Evolutionary conservation across 2,329 filamentous ascomycete species (phyloP), one percentile per base, ranked within the genome.

Genomic region (Scorias spongiosa): DNA sequence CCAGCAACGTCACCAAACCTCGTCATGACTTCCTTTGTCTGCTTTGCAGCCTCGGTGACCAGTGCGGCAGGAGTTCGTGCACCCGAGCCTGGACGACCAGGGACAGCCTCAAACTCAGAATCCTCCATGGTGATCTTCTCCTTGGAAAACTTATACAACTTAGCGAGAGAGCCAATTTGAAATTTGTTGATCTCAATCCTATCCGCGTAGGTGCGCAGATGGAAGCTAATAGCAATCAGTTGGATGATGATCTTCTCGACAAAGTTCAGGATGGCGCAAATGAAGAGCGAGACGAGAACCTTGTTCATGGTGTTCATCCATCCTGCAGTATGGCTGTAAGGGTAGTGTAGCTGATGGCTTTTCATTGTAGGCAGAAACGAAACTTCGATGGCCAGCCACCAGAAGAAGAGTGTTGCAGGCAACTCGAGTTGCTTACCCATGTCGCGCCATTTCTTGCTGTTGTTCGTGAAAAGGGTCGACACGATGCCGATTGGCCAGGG

Each of bases 181-280:
- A 88, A 86, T 59, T 93, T 93, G 69, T 94, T 93, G 61, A 89
- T 73, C 48, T 91, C 85, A 54, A 95, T 95, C 12, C 89, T 74
- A 53, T 89, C 85, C 18, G 84, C 80, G 56, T 96, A 96, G 0
- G 89, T 95, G 39, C 89, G 76, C 46, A 84, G 70, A 60, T 96
- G 89, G 63, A 96, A 96, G 48, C 82, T 87, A 46, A 88, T 88
- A 29, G 89, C 88, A 52, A 96, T 93, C 65, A 93, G 80, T 58
- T 95, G 88, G 44, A 95, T 93, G 52, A 93, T 75, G 47, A 95
- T 83, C 68, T 95, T 96, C 63, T 95, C 88, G 42, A 81, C 70
- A 47, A 91, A 81, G 63, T 96, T 95, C 48, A 95, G 68, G 2
- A 78, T 70, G 0, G 79, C 75, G 48, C 84, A 75, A 11, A 93